Evolutionary conservation across 805 yeast species (phyloP), one percentile per base, ranked within the genome.

Genomic region (Lachancea kluyveri): DNA sequence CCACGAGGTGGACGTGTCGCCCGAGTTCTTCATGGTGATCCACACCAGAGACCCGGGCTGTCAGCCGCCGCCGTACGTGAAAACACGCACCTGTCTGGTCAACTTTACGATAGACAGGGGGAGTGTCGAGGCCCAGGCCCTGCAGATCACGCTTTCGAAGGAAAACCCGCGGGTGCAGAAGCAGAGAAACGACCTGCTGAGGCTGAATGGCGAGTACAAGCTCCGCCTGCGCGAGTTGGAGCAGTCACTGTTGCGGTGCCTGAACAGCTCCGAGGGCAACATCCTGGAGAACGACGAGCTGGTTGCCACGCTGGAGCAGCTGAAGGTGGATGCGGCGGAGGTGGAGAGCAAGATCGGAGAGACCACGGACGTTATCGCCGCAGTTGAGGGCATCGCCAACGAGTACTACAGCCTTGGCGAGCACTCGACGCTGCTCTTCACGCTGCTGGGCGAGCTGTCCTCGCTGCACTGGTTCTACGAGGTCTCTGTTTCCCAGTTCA

Each of bases 101-200:
- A 84, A 85, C 54, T 90, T 79, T 54, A 68, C 87, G 0, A 61
- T 82, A n/a, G 81, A 95, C 1, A 64, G 70, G 24, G 71, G 76
- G 27, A 77, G 79, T 27, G 57, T 88, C 30, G 78, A 80, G 36
- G 66, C 69, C 17, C 79, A 79, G 41, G 65, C 82, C 0, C 57
- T 84, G 35, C 74, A 79, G 39, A 54, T 68, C 31, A 62, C 82
- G 0, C 56, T 90, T 23, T 53, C 61, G 18, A 55, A 60, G 8
- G 72, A 73, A 38, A 63, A 68, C 17, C 95, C 96, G 0, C 90
- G 79, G 6, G 53, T 84, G 6, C 86, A 81, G 31, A 42, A 45
- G 4, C 68, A 77, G 45, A 64, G 88, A 35, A 41, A 59, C 1
- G 77, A 72, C 25, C 50, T 84, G 33, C 49, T 72, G 11, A 65